Percentiles rank a stretch among this genome's conserved stretches.
These are phyloP conservation scores for Colletotrichum sp. DNA, from an alignment of 2,329 filamentous ascomycete genomes.

Conservation along the genomic window DNA sequence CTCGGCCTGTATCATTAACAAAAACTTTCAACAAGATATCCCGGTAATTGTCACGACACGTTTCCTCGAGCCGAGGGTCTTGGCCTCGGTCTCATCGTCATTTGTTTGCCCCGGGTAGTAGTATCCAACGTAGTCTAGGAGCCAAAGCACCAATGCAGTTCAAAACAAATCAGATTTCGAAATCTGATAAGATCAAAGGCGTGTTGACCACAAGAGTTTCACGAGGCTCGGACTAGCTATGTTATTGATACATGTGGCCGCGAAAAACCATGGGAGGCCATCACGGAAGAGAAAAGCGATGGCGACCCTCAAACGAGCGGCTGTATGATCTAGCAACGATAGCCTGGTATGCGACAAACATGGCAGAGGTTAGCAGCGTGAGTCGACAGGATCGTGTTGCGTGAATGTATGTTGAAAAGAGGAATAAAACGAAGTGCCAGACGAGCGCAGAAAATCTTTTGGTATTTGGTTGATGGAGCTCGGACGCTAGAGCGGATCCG, in stretches of 20 bases:
- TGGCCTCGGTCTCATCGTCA: not conserved
- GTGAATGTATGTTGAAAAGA: constrained; percentile 12
- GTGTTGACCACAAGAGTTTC: not conserved
- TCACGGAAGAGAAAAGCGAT: constrained; percentile 39
- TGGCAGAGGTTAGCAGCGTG: constrained; percentile 10
- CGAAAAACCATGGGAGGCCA: constrained; percentile 49
- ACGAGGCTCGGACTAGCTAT: not conserved
- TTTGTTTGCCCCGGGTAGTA: not conserved
- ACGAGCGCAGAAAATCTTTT: constrained; percentile 14
- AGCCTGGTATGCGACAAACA: constrained; percentile 15
- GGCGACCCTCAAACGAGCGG: constrained; percentile 42
- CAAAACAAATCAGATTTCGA: not conserved
- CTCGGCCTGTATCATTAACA: constrained; percentile 7
- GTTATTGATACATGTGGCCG: constrained; percentile 39
- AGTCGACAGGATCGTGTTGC: constrained; percentile 20
- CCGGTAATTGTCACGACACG: not conserved
- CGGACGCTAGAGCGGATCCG: constrained; percentile 2
- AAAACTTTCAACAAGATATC: constrained; percentile 14
- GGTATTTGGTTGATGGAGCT: not conserved
- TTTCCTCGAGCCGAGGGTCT: not conserved
- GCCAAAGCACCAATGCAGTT: not conserved
- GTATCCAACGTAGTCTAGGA: not conserved
- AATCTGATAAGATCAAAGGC: not conserved
- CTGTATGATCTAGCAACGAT: constrained; percentile 20
- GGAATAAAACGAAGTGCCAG: not conserved